Percentiles rank a stretch among this genome's conserved stretches.
phyloP scores from a whole-genome alignment of 2,329 filamentous ascomycete species.

The Colletotrichum zoysiae region DNA sequence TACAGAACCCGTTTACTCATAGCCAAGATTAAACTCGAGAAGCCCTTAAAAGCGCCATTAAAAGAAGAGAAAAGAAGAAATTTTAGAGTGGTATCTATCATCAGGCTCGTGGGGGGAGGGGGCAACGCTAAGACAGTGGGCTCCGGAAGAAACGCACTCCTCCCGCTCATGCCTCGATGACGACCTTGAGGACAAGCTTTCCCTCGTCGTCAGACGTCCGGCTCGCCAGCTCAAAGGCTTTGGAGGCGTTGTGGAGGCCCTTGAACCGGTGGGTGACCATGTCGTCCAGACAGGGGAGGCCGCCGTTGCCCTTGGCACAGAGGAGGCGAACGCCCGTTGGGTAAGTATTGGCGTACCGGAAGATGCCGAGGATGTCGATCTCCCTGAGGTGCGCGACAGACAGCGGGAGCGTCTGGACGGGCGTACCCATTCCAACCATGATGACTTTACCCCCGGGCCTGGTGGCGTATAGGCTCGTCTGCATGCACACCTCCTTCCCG shows the following conservation, averaged over 20 bases:
- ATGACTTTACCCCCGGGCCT: conserved; percentile 78
- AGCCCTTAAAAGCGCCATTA: neutral
- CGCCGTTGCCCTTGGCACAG: conserved; percentile 58
- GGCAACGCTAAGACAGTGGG: neutral
- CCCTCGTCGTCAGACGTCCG: conserved; percentile 76
- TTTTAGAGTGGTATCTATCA: conserved; percentile 26
- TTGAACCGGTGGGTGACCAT: conserved; percentile 81
- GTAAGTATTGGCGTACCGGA: conserved; percentile 83
- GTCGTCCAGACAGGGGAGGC: conserved; percentile 73
- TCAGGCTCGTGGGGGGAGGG: neutral
- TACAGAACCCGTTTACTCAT: neutral
- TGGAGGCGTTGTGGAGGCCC: conserved; percentile 71
- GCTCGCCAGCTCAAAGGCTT: conserved; percentile 78
- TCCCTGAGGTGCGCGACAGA: conserved; percentile 80
- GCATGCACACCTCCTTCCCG: conserved; percentile 80
- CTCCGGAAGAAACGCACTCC: neutral
- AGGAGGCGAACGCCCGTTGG: conserved; percentile 75
- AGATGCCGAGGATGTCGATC: conserved; percentile 80
- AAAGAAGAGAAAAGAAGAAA: neutral
- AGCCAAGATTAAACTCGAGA: neutral
- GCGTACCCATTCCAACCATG: conserved; percentile 84
- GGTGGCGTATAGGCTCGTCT: conserved; percentile 80
- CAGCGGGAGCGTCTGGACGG: conserved; percentile 79
- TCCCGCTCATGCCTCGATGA: conserved; percentile 67
- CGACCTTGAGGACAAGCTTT: conserved; percentile 79